Evolutionary conservation across 805 yeast species (phyloP), one percentile per base, ranked within the genome.

Genomic region (Kodamaea kakaduensis): DNA sequence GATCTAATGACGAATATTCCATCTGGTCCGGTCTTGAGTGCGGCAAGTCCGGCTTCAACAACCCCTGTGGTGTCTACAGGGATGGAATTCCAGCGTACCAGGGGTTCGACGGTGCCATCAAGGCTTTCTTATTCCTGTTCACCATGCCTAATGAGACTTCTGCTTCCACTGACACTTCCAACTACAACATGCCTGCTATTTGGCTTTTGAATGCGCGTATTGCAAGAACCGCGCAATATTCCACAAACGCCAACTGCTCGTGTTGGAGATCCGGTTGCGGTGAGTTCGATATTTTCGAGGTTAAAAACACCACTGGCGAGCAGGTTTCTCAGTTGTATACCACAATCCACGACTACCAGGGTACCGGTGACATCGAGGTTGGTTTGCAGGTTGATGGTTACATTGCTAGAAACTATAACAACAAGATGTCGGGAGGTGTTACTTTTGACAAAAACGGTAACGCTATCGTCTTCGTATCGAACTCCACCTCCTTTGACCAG

Each of bases 201-300:
- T 82, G 89, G 89, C 63, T 82, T 41, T 63, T 82, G 50, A 81
- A 82, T 46, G 81, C 85, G 19, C 71, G 77, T 46, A 80, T 82
- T 40, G 82, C 87, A 44, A 72, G 89, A 66, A 81, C 88, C 13
- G 63, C 88, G 3, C 88, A 82, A 58, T 82, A 81, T 52, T 77
- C 81, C 31, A 42, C 60, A 4, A 76, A 75, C 45, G 61, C 64
- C 23, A 77, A 75, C 52, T 82, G 88, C 57, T 80, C 87, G 5
- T 78, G 87, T 50, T 82, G 89, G 89, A 65, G 73, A 29, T 70
- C 81, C 18, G 90, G 89, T 8, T 80, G 88, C 59, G 88, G 89
- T 54, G 88, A 82, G 58, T 80, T 77, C 47, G 90, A 82, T 58
- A 73, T 81, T 46, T 82, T 82, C 52, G 90, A 83, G 61, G 78